Base-by-base conservation (phyloP, 192 early-diverging fungal genomes). In the Linnemannia elongata region DNA sequence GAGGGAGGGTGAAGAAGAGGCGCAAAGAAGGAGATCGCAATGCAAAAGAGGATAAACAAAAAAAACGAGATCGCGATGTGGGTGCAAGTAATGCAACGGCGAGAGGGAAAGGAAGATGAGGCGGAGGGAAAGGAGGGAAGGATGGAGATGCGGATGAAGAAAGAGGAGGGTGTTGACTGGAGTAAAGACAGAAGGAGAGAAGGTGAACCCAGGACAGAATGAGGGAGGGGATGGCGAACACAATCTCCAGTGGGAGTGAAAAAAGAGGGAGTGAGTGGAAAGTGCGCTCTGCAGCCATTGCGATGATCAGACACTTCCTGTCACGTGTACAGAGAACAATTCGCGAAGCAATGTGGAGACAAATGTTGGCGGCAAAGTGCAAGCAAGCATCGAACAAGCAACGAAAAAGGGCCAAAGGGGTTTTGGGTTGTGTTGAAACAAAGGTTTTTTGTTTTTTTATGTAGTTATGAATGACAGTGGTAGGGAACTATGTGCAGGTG, bases 341-440 rank as follows among this genome's bases (percentile, higher is more conserved):
- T 4, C 49, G 49, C 49, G 18, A 52, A 4, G 49, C 0, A 45
- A 7, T 45, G 44, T 6, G 5, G 49, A 18, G 18, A 52, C 49
- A 52, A 52, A 22, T 6, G 15, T 60, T 60, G 55, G 55, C 55
- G 55, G 55, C 55, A 60, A 60, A 60, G 8, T 6, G 38, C 3
- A 39, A 39, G 6, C 6, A 57, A 57, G 55, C n/a, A 27, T 13
- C 0, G 24, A 22, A 7, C 8, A 33, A 57, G 10, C 9, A 9
- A 7, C n/a, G 10, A 66, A 2, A 66, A 4, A n/a, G n/a, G 12
- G 27, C 33, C n/a, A 30, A 66, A 27, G 13, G 3, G 24, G 24
- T 8, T 24, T 24, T n/a, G 74, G 17, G 49, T 79, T 72, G 70
- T 79, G 78, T 79, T 79, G 78, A 79, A 49, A 79, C 78, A 79